Conservation (phyloP, 257 asterid species). For the Nyctanthes arbortristis region DNA sequence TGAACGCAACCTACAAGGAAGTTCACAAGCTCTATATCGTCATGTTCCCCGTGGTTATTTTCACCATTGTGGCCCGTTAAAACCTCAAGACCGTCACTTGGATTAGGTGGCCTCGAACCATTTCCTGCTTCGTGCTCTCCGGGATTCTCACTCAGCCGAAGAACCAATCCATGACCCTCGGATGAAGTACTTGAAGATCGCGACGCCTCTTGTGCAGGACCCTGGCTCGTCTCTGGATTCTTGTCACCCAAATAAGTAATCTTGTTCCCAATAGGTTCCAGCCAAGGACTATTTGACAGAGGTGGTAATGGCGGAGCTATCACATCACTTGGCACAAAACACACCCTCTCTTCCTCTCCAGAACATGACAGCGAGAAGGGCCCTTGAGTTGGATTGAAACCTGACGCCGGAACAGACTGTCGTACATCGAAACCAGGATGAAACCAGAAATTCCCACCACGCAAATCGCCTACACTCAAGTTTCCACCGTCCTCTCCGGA, state of each 20-base stretch:
- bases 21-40: slow-evolving; percentile 65
- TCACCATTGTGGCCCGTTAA: slow-evolving; percentile 36
- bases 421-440: slow-evolving; percentile 44
- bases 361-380: slow-evolving; percentile 68
- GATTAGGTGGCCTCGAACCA: slow-evolving; percentile 51
- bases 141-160: slow-evolving; percentile 34
- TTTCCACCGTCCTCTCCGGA: slow-evolving; percentile 40
- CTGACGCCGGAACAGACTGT: slow-evolving; percentile 29
- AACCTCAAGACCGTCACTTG: slow-evolving; percentile 29
- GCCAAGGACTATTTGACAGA: slow-evolving; percentile 69
- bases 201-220: slow-evolving; percentile 50
- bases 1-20: slow-evolving; percentile 76
- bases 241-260: slow-evolving; percentile 52
- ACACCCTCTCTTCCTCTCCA: slow-evolving; percentile 57
- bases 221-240: slow-evolving; percentile 42
- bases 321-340: slow-evolving; percentile 43
- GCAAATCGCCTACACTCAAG: slow-evolving; percentile 44
- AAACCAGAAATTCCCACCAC: slow-evolving; percentile 63
- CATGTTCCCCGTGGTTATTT: slow-evolving; percentile 45
- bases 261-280: slow-evolving; percentile 60
- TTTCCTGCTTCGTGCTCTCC: slow-evolving; percentile 46
- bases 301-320: slow-evolving; percentile 55
- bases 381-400: slow-evolving; percentile 37
- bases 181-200: slow-evolving; percentile 77
- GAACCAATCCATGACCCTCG: slow-evolving; percentile 49